Conservation (phyloP, 192 early-diverging fungal species). For the Backusella parvicylindrica region DNA sequence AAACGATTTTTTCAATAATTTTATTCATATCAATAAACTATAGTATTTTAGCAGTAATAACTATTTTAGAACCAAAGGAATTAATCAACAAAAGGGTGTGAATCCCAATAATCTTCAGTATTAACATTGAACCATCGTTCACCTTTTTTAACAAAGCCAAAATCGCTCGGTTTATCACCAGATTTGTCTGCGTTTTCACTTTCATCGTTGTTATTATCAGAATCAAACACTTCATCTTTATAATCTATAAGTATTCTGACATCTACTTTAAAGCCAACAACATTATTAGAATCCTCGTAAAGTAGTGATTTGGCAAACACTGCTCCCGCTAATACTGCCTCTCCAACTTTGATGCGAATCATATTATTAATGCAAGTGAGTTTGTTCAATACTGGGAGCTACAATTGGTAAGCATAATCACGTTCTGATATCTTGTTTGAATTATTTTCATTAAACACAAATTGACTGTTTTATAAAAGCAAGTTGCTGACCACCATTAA, state of each 20-base stretch:
- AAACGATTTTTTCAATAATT: too few relatives aligned
- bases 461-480: too few relatives aligned
- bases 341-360: background rate
- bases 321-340: background rate
- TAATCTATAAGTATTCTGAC: background rate
- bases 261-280: constrained; percentile 4
- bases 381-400: background rate
- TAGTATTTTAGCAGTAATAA: too few relatives aligned
- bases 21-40: too few relatives aligned
- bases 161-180: background rate
- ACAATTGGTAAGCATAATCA: background rate
- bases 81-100: too few relatives aligned
- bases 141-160: background rate
- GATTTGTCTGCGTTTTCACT: background rate
- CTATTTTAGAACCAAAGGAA: too few relatives aligned
- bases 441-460: background rate
- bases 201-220: background rate
- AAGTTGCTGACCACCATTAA: background rate
- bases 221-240: background rate
- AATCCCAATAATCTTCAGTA: background rate
- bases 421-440: background rate
- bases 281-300: background rate
- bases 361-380: background rate
- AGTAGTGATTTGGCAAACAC: background rate
- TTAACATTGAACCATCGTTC: background rate